Evolutionary conservation across 2,329 filamentous ascomycete species (phyloP), one percentile per base, ranked within the genome.

Genomic region (Hypoxylon sp.): DNA sequence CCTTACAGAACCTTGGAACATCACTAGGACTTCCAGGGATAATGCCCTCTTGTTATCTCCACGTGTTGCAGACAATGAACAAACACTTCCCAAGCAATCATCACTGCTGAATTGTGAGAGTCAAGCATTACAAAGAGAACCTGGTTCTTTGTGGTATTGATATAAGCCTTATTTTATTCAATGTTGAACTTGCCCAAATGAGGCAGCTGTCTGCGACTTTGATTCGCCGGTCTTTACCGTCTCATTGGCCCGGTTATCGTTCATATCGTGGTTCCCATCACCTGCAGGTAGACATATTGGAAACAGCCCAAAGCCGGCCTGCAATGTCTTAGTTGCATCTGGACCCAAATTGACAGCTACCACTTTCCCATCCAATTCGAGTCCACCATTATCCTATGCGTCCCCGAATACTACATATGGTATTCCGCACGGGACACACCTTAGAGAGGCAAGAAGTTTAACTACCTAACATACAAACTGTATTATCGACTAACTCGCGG

Each of bases 201-300:
- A 37, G 62, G 67, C 62, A 69, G 62, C 53, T 69, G 44, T 58
- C 8, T 32, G 44, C 55, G 35, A 55, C 59, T 21, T 29, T 13
- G 27, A 66, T 44, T 54, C 53, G 44, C 7, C 54, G 21, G 51
- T 35, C 27, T 52, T 61, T 6, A 15, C 35, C 42, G 21, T 62
- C 35, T 57, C 53, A 69, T 67, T 67, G 59, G 3, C 51, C 56
- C 8, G 59, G 55, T 64, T 67, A 55, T 61, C 59, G 29, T 64
- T 39, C 21, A 44, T 52, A 69, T 66, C 58, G 42, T 56, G 46
- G 44, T 50, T 64, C 44, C 37, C 42, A 53, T 64, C 54, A 64
- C 60, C 67, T 62, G 67, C 62, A 61, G 29, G 35, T 19, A 29
- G 21, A 21, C 15, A 11, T 53, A 31, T 32, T 29, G 19, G 24